Evolutionary conservation across 306 rosid species (phyloP).

Genomic region (Begonia masoniana): DNA sequence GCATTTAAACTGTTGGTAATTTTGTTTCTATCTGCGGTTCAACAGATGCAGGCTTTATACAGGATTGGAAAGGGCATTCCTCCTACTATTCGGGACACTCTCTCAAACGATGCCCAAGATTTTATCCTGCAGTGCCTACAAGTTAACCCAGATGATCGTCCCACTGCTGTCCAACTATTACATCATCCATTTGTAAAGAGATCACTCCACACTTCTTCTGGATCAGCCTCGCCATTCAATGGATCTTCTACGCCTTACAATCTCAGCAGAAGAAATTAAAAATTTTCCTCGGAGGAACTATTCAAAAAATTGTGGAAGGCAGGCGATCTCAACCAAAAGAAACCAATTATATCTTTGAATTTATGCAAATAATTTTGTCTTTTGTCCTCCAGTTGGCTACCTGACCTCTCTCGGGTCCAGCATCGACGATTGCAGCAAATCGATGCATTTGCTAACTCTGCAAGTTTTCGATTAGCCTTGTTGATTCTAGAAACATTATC

Average conservation of each 20-base stretch:
- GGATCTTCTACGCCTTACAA: conserved; percentile 29
- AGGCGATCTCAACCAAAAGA: no score
- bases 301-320: no score
- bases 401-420: no score
- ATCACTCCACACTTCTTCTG: conserved; percentile 41
- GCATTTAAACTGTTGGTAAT: no score
- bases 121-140: conserved; percentile 65
- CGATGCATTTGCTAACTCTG: no score
- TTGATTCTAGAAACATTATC: no score
- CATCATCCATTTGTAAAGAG: conserved; percentile 61
- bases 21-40: background rate
- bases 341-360: no score
- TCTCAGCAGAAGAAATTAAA: conserved; percentile 25
- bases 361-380: no score
- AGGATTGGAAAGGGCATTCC: conserved; percentile 71
- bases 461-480: no score
- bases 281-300: background rate
- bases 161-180: conserved; percentile 57
- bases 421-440: no score
- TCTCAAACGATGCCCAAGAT: conserved; percentile 59
- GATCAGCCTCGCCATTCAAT: conserved; percentile 53
- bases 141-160: conserved; percentile 55
- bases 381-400: no score
- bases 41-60: conserved; percentile 75
- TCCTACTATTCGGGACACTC: conserved; percentile 59